Evolutionary conservation across 306 rosid species (phyloP).

Genomic region (Casuarina cunninghamiana): DNA sequence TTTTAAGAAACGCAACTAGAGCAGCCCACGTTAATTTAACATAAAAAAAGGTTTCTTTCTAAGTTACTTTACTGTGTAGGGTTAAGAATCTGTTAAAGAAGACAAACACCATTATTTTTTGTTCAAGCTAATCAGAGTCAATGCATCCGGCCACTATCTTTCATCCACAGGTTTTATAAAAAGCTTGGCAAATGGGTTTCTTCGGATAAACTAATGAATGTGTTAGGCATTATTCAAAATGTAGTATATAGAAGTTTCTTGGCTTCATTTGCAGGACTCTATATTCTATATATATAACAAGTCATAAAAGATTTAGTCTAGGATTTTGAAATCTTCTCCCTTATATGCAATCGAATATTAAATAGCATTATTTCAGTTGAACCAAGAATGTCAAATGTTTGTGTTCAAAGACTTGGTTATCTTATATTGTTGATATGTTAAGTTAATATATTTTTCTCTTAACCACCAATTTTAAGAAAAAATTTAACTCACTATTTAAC

Average conservation of each 20-base stretch:
- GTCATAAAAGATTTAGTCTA: slow-evolving; percentile 23
- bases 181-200: background rate
- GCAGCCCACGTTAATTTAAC: no score
- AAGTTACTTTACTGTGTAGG: background rate
- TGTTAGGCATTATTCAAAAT: background rate
- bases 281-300: slow-evolving; percentile 1
- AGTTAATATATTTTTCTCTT: no score
- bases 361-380: background rate
- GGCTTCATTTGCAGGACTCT: background rate
- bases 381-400: no score
- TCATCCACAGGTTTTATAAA: background rate
- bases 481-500: no score
- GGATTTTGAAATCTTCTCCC: slow-evolving; percentile 27
- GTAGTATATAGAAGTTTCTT: background rate
- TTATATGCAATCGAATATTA: background rate
- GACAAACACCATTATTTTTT: background rate
- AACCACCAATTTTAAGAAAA: no score
- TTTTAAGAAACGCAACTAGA: no score
- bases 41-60: no score
- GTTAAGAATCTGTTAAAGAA: background rate
- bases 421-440: no score
- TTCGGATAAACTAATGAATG: background rate
- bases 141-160: background rate
- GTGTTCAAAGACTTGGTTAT: no score
- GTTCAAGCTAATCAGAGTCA: background rate